Base-by-base conservation (phyloP, 768 basidiomycete species). In the Rhizopogon vesiculosus region DNA sequence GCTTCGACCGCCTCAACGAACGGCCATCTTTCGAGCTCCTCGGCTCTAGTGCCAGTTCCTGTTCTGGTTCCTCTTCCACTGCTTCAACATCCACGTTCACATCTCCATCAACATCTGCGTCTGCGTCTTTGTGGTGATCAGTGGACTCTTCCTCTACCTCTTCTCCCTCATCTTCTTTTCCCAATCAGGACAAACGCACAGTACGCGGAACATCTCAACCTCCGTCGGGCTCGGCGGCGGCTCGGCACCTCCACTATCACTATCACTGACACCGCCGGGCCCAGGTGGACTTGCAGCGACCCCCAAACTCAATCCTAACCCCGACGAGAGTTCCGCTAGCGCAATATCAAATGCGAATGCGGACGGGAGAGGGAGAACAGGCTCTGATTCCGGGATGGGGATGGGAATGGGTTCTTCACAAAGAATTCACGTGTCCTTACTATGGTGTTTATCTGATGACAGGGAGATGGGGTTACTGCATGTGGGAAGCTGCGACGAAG, bases 181-280 rank as follows among this genome's bases (percentile, higher is more conserved):
- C 78, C 79, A 81, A 56, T 84, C 83, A 18, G 81, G 79, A 57
- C 79, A 76, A 33, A 78, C 72, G 57, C 86, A 89, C 25, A 89
- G 69, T 45, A 79, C 76, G 43, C 75, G 80, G 69, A 90, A 89
- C 48, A 90, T 83, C 67, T 86, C 82, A 63, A 85, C 81, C 62
- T 90, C 88, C 9, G 78, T 82, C 22, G 83, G 82, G 60, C 80
- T 89, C 48, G 89, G 76, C 18, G 87, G 87, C 3, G 73, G 71
- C 29, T 71, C 69, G 7, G 65, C 53, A 12, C 60, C 61, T 41
- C 13, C 48, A 25, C 35, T 10, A n/a, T n/a, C n/a, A n/a, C n/a
- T n/a, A 1, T 9, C 35, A 13, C 3, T 38, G 31, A 33, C 9
- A 33, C 31, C 9, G 7, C 1, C 31, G 6, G 31, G 31, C 31